These are phyloP conservation scores for Cicer cuneatum DNA, from an alignment of 306 rosid genomes.

Conservation along the genomic window DNA sequence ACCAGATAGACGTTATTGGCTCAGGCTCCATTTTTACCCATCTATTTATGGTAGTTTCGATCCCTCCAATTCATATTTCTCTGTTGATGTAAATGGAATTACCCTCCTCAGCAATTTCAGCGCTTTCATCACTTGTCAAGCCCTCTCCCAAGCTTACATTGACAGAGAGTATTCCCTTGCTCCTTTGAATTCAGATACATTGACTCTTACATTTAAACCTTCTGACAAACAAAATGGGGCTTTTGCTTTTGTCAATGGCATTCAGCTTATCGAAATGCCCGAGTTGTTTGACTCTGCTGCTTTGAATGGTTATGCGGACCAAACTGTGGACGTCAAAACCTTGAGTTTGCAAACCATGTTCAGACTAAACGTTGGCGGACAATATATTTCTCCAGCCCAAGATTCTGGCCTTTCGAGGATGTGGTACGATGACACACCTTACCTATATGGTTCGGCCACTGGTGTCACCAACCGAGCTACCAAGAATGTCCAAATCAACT, in stretches of 20 bases:
- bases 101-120: conserved; percentile 62
- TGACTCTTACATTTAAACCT: conserved; percentile 57
- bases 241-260: conserved; percentile 61
- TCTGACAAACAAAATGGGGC: conserved; percentile 41
- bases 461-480: conserved; percentile 49
- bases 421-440: conserved; percentile 65
- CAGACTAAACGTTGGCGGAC: conserved; percentile 66
- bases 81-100: conserved; percentile 50
- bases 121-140: conserved; percentile 50
- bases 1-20: conserved; percentile 55
- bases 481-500: conserved; percentile 42
- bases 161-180: conserved; percentile 62
- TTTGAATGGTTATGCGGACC: conserved; percentile 43
- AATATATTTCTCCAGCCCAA: conserved; percentile 52
- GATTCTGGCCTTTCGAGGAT: conserved; percentile 57
- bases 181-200: conserved; percentile 41
- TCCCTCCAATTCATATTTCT: conserved; percentile 52
- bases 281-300: conserved; percentile 49
- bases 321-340: conserved; percentile 41
- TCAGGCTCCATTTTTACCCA: conserved; percentile 65
- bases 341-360: conserved; percentile 54
- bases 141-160: conserved; percentile 62
- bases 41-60: conserved; percentile 41
- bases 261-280: conserved; percentile 51
- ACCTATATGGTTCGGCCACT: conserved; percentile 46